Evolutionary conservation across 768 basidiomycete genomes (phyloP).

Genomic region (Wakefieldia striispora): DNA sequence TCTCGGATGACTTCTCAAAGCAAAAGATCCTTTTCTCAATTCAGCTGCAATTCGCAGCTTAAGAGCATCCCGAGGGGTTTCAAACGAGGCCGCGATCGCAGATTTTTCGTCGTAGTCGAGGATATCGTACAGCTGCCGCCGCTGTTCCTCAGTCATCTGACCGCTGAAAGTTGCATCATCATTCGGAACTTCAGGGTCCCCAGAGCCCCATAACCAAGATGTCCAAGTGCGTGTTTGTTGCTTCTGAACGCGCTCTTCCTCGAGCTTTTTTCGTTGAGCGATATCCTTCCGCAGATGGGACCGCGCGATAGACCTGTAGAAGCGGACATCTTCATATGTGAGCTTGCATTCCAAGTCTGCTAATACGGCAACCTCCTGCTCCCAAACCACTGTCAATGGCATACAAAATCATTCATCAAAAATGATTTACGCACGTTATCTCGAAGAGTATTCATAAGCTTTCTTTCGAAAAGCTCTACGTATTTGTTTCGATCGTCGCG

Average conservation of each 20-base stretch:
- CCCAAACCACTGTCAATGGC: not conserved
- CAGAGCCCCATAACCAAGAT: slow-evolving; percentile 84
- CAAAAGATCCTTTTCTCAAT: slow-evolving; percentile 85
- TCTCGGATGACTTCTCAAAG: slow-evolving; percentile 74
- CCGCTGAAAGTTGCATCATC: slow-evolving; percentile 61
- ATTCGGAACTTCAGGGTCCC: slow-evolving; percentile 34
- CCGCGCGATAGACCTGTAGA: slow-evolving; percentile 93
- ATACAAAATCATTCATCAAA: not conserved
- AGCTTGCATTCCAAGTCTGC: slow-evolving; percentile 77
- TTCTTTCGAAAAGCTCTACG: slow-evolving; percentile 81
- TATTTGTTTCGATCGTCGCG: slow-evolving; percentile 86
- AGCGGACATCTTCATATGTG: slow-evolving; percentile 91
- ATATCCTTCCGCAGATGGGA: slow-evolving; percentile 85
- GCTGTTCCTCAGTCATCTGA: slow-evolving; percentile 85
- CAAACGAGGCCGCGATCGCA: slow-evolving; percentile 64
- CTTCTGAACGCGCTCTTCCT: slow-evolving; percentile 65
- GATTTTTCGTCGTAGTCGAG: slow-evolving; percentile 91
- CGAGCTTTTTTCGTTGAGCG: slow-evolving; percentile 58
- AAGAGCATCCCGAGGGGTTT: slow-evolving; percentile 75
- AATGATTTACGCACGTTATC: slow-evolving; percentile 47
- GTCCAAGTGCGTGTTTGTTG: slow-evolving; percentile 57
- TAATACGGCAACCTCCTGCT: slow-evolving; percentile 52
- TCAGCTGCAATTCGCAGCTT: slow-evolving; percentile 73
- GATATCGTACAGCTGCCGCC: slow-evolving; percentile 83
- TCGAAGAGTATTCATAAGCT: slow-evolving; percentile 50